Evolutionary conservation across 805 yeast species (phyloP).

Genomic region (Lachancea cidri): DNA sequence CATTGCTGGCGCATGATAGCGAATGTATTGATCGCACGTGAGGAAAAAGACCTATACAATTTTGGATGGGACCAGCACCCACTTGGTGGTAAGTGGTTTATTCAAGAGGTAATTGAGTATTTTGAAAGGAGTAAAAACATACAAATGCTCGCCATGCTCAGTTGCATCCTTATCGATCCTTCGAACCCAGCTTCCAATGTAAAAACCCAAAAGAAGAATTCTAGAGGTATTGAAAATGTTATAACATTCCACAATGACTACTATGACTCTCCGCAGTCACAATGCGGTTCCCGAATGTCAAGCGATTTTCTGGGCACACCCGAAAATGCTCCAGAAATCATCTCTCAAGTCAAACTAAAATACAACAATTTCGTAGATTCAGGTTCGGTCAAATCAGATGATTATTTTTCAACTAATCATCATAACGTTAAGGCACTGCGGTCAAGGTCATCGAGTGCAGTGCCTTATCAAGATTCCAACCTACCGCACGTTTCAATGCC

Average conservation of each 20-base stretch:
- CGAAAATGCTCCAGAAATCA: not conserved
- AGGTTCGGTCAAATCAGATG: conserved; percentile 24
- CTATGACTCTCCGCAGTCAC: not conserved
- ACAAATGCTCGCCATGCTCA: conserved; percentile 87
- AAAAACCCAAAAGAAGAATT: not conserved
- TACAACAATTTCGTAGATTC: conserved; percentile 1
- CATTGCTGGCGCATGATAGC: conserved; percentile 69
- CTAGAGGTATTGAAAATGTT: conserved; percentile 1
- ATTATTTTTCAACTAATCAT: conserved; percentile 18
- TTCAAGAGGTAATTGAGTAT: conserved; percentile 54
- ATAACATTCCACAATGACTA: conserved; percentile 5
- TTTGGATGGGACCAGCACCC: conserved; percentile 81
- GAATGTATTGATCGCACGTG: conserved; percentile 30
- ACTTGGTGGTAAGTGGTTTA: conserved; percentile 63
- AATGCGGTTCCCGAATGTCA: not conserved
- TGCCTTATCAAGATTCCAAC: not conserved
- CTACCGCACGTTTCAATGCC: conserved; percentile 14
- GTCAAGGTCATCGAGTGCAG: conserved; percentile 1
- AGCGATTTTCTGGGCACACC: not conserved
- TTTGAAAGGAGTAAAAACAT: conserved; percentile 62
- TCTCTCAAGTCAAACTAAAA: not conserved
- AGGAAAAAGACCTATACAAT: conserved; percentile 24
- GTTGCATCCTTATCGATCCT: conserved; percentile 49
- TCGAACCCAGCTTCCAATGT: not conserved
- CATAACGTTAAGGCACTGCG: not conserved